These are phyloP conservation scores for Senna tora DNA, from an alignment of 306 rosid species.

Conservation along the genomic window DNA sequence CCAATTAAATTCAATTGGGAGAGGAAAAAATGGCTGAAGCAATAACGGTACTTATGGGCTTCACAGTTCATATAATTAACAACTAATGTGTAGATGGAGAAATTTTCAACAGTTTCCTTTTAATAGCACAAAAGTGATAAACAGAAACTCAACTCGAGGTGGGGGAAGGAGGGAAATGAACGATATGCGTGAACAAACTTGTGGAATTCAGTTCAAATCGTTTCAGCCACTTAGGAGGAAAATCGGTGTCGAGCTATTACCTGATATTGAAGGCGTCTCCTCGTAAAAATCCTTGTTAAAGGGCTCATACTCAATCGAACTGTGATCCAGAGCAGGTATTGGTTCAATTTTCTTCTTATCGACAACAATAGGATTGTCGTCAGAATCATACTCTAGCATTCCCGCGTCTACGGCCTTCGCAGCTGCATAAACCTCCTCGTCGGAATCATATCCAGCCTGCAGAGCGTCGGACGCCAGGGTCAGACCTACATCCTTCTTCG, in stretches of 20 bases:
- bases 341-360: constrained; percentile 94
- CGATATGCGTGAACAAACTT: background rate
- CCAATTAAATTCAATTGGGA: background rate
- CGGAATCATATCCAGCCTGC: constrained; percentile 89
- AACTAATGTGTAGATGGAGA: background rate
- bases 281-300: constrained; percentile 91
- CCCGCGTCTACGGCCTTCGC: constrained; percentile 98
- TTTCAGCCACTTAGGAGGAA: background rate
- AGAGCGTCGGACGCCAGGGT: constrained; percentile 90
- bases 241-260: constrained; percentile 38
- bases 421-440: constrained; percentile 98
- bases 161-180: background rate
- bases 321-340: constrained; percentile 84
- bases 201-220: background rate
- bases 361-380: constrained; percentile 76
- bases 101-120: background rate
- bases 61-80: background rate
- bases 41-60: background rate
- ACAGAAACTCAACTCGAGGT: constrained; percentile 4
- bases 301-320: constrained; percentile 78
- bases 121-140: background rate
- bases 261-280: constrained; percentile 81
- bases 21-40: background rate
- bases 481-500: constrained; percentile 85
- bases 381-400: constrained; percentile 87